A percentile compares a stretch with the other conserved stretches of the same genome.
Conservation (phyloP, 495 filamentous ascomycete genomes). For the Bathelium albidoporum region DNA sequence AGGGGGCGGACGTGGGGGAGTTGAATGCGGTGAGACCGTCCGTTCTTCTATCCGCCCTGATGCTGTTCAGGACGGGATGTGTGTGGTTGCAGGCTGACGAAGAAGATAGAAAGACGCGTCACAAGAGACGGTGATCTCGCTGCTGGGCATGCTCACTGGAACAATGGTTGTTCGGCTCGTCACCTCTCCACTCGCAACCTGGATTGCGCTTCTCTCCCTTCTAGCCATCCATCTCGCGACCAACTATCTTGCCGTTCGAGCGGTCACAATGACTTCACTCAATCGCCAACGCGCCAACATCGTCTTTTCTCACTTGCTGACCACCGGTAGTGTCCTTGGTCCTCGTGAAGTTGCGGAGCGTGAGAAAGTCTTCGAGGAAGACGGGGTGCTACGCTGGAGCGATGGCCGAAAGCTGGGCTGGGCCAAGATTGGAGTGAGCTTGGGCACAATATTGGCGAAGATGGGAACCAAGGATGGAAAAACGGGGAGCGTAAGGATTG, state of each 20-base stretch:
- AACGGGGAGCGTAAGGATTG: constrained; percentile 25
- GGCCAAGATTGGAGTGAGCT: constrained; percentile 39
- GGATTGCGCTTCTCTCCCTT: constrained; percentile 61
- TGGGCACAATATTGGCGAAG: constrained; percentile 29
- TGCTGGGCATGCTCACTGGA: constrained; percentile 81
- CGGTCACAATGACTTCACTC: constrained; percentile 74
- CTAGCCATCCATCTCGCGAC: constrained; percentile 64
- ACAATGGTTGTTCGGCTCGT: constrained; percentile 70
- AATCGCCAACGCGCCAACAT: constrained; percentile 83
- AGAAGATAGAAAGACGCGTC: constrained; percentile 69
- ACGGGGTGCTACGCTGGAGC: constrained; percentile 51
- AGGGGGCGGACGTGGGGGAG: constrained; percentile 80
- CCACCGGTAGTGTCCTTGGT: constrained; percentile 40
- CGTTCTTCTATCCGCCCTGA: not conserved
- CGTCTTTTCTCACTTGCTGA: constrained; percentile 53
- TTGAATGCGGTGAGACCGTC: constrained; percentile 61
- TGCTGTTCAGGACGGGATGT: constrained; percentile 8
- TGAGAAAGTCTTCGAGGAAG: constrained; percentile 64
- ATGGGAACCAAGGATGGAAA: constrained; percentile 28
- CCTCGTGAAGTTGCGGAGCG: constrained; percentile 53
- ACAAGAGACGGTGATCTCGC: constrained; percentile 88
- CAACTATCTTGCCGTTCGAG: constrained; percentile 76
- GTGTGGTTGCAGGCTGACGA: constrained; percentile 14
- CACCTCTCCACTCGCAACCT: constrained; percentile 59
- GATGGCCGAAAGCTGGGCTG: constrained; percentile 39